A percentile compares a stretch with the other conserved stretches of the same genome.
phyloP scores from a whole-genome alignment of 345 rosid genomes.

The Sonneratia alba region DNA sequence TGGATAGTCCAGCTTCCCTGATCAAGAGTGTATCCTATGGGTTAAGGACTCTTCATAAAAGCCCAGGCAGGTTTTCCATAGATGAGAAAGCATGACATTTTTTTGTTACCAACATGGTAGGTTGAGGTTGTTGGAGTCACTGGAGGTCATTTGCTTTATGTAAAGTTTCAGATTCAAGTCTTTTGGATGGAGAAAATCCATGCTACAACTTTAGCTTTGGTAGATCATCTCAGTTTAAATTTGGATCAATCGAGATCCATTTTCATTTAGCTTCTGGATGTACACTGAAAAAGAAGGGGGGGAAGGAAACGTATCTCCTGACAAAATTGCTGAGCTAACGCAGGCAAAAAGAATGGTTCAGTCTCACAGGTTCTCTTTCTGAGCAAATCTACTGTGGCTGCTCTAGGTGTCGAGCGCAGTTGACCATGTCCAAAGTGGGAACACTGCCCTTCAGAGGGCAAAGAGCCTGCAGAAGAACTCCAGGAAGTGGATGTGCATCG shows the following conservation, averaged over 20 bases:
- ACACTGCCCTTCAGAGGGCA: slow-evolving; percentile 58
- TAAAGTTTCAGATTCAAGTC: too few species aligned
- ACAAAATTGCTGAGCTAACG: not conserved
- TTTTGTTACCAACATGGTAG: not conserved
- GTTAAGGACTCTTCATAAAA: not conserved
- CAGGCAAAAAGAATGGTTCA: too few species aligned
- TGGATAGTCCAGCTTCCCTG: not conserved
- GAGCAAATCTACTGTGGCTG: not conserved
- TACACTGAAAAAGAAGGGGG: not conserved
- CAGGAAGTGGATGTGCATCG: slow-evolving; percentile 91
- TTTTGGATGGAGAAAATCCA: too few species aligned
- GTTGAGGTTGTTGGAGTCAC: not conserved
- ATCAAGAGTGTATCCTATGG: not conserved
- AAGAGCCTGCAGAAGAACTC: slow-evolving; percentile 63
- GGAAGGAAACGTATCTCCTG: not conserved
- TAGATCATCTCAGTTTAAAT: too few species aligned
- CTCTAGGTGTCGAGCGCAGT: slow-evolving; percentile 78
- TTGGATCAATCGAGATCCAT: too few species aligned
- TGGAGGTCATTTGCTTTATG: too few species aligned
- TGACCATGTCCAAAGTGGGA: slow-evolving; percentile 87
- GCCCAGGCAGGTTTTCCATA: not conserved
- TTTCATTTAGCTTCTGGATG: too few species aligned
- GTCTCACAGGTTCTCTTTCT: not conserved
- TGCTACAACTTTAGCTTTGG: too few species aligned
- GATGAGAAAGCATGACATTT: not conserved